These are phyloP conservation scores for Catharanthus roseus DNA, from an alignment of 257 asterid genomes.

Conservation along the genomic window DNA sequence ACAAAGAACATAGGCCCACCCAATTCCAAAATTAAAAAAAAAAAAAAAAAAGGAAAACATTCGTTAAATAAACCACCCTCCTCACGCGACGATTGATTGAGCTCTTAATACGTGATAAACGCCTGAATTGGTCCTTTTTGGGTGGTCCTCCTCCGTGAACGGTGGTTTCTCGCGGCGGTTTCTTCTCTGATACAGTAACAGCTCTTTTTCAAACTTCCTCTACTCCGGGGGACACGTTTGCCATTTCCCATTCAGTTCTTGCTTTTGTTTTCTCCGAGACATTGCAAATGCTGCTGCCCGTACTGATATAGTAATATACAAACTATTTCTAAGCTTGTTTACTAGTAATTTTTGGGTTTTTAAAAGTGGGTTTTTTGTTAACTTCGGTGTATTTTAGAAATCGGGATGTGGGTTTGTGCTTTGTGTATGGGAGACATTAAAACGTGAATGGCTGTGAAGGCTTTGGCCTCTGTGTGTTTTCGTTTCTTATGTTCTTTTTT, in stretches of 20 bases:
- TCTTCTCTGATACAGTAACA: neutral
- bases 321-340: too few relatives aligned
- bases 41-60: neutral
- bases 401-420: constrained; percentile 28
- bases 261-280: constrained; percentile 19
- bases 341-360: too few relatives aligned
- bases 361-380: too few relatives aligned
- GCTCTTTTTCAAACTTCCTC: neutral
- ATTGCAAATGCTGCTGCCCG: neutral
- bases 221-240: neutral
- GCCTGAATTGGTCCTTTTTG: neutral
- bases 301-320: neutral
- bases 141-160: constrained; percentile 3
- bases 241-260: neutral
- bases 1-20: neutral
- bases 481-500: neutral
- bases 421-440: constrained; percentile 46
- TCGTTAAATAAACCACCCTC: constrained; percentile 2
- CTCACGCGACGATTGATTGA: constrained; percentile 1
- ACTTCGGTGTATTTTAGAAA: constrained; percentile 15
- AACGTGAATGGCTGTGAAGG: constrained; percentile 39
- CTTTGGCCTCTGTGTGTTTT: constrained; percentile 25
- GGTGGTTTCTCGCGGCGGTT: constrained; percentile 12
- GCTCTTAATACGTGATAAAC: neutral
- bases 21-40: neutral